Conservation (phyloP, 2,329 filamentous ascomycete species). For the Calonectria multiphialidica region DNA sequence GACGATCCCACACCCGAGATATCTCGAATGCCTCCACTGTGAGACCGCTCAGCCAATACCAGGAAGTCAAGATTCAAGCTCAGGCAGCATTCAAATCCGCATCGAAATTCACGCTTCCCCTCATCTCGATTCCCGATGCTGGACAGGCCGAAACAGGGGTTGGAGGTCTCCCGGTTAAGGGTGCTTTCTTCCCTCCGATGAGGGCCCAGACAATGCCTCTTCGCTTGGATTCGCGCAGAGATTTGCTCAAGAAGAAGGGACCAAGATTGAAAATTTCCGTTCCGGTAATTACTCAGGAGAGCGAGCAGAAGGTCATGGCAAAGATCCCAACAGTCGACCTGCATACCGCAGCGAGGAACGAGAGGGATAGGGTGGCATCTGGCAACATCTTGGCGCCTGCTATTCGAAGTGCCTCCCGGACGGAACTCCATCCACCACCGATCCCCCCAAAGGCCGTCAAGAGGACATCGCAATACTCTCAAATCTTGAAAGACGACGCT, state of each 20-base stretch:
- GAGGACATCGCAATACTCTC: constrained; percentile 50
- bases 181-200: constrained; percentile 57
- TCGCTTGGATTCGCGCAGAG: constrained; percentile 29
- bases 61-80: constrained; percentile 61
- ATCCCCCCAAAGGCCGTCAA: constrained; percentile 49
- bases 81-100: constrained; percentile 38
- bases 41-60: constrained; percentile 60
- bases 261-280: constrained; percentile 62
- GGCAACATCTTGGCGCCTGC: constrained; percentile 45
- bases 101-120: constrained; percentile 49
- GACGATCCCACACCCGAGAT: constrained; percentile 30
- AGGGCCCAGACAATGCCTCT: constrained; percentile 44
- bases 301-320: constrained; percentile 54
- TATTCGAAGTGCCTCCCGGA: constrained; percentile 49
- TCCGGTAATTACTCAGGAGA: constrained; percentile 56
- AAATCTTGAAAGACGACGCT: constrained; percentile 52
- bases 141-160: constrained; percentile 51
- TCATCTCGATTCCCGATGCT: constrained; percentile 52
- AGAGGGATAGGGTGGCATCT: constrained; percentile 57
- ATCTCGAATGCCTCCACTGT: constrained; percentile 56
- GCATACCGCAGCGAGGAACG: constrained; percentile 59
- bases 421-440: constrained; percentile 51
- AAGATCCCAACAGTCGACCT: constrained; percentile 64
- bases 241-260: constrained; percentile 38
- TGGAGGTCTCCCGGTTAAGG: constrained; percentile 54